A percentile compares a stretch with the other conserved stretches of the same genome.
phyloP scores from a whole-genome alignment of 2,329 filamentous ascomycete genomes.

The Cadophora gregata region DNA sequence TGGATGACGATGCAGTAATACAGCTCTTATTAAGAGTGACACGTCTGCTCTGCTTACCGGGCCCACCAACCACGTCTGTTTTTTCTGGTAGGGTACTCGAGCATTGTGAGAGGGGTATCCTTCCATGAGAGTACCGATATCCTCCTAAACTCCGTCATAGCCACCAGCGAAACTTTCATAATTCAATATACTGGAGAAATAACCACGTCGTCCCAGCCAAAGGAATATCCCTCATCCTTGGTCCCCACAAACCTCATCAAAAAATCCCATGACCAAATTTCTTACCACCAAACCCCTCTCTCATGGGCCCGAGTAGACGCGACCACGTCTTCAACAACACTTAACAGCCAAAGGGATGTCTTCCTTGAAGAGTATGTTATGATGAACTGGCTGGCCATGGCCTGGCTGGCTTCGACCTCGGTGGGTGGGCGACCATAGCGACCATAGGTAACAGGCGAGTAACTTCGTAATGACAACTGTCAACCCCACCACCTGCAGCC shows the following conservation, averaged over 20 bases:
- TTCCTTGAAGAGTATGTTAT: too few species aligned
- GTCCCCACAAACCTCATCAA: too few species aligned
- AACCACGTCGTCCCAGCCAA: not conserved
- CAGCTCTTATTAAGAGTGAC: slow-evolving; percentile 6
- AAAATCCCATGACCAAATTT: not conserved
- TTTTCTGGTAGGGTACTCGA: not conserved
- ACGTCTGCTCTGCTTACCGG: slow-evolving; percentile 14
- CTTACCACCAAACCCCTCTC: not conserved
- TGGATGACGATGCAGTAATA: slow-evolving; percentile 13
- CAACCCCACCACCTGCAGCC: not conserved
- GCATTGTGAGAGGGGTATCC: not conserved
- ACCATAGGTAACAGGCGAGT: too few species aligned
- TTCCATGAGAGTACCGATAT: too few species aligned
- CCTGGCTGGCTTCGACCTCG: too few species aligned
- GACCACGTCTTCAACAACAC: not conserved
- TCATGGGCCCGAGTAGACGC: not conserved
- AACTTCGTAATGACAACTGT: not conserved
- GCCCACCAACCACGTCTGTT: not conserved
- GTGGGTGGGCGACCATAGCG: too few species aligned
- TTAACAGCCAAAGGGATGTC: not conserved
- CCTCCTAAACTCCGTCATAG: too few species aligned
- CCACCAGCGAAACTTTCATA: too few species aligned
- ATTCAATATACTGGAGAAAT: not conserved
- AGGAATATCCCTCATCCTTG: slow-evolving; percentile 7
- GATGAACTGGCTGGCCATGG: too few species aligned